These are phyloP conservation scores for Paracoccidioides lutzii DNA, from an alignment of 2,329 filamentous ascomycete species.

Conservation along the genomic window DNA sequence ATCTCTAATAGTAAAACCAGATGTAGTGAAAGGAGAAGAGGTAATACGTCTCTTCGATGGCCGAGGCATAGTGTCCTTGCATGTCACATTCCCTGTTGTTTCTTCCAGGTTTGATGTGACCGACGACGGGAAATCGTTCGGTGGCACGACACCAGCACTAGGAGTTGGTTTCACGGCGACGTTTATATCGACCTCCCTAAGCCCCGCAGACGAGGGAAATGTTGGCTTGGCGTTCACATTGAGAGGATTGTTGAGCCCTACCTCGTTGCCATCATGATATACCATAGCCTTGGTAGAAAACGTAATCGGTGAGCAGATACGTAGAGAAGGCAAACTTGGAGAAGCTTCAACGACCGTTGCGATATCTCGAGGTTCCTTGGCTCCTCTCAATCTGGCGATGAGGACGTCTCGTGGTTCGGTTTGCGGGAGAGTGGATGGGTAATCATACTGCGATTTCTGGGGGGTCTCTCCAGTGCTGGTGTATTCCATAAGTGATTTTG, in stretches of 20 bases:
- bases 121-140: not conserved
- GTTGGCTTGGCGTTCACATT: constrained; percentile 13
- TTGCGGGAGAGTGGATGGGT: constrained; percentile 62
- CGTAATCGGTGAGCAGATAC: constrained; percentile 14
- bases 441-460: constrained; percentile 67
- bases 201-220: constrained; percentile 28
- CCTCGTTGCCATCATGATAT: constrained; percentile 38
- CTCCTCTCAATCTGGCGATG: constrained; percentile 39
- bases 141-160: constrained; percentile 6
- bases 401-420: constrained; percentile 53
- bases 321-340: constrained; percentile 13
- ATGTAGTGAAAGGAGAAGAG: constrained; percentile 12
- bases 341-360: constrained; percentile 13
- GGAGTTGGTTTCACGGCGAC: constrained; percentile 25
- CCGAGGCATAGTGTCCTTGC: constrained; percentile 18
- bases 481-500: constrained; percentile 62
- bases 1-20: constrained; percentile 16
- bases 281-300: constrained; percentile 40
- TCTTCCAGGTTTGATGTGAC: not conserved
- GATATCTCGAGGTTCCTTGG: constrained; percentile 20
- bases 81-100: constrained; percentile 6
- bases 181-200: constrained; percentile 42
- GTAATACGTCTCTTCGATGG: constrained; percentile 13
- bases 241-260: constrained; percentile 21
- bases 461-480: constrained; percentile 75